Conservation (phyloP, 768 basidiomycete species). For the Trametes sanguinea region DNA sequence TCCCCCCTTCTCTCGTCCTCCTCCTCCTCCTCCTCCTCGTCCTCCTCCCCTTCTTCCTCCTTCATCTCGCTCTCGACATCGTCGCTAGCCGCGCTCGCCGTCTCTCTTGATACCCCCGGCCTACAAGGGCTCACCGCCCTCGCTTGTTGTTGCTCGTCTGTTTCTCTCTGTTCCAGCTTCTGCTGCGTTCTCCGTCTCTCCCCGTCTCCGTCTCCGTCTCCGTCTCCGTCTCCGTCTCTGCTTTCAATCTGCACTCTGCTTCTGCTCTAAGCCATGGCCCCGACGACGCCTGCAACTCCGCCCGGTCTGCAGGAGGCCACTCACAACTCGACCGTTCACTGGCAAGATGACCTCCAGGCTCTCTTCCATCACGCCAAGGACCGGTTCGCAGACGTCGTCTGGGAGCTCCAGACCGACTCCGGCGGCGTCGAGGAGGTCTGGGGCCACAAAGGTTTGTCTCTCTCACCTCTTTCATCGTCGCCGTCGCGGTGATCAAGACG, state of each 20-base stretch:
- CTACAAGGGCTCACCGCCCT: neutral
- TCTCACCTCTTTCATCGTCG: neutral
- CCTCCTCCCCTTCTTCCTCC: neutral
- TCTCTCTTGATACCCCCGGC: slow-evolving; percentile 6
- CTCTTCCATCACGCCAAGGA: slow-evolving; percentile 87
- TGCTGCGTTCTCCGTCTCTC: too few species aligned
- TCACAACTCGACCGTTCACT: slow-evolving; percentile 63
- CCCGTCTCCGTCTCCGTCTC: neutral
- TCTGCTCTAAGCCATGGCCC: slow-evolving; percentile 20
- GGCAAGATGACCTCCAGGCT: slow-evolving; percentile 78
- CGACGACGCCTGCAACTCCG: slow-evolving; percentile 34
- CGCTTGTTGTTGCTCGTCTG: neutral
- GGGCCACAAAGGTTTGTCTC: slow-evolving; percentile 87
- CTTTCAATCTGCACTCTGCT: neutral
- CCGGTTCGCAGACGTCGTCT: slow-evolving; percentile 95
- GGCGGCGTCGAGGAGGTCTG: slow-evolving; percentile 63
- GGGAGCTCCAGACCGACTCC: slow-evolving; percentile 64
- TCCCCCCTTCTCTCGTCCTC: slow-evolving; percentile 2
- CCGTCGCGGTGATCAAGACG: neutral
- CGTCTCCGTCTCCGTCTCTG: slow-evolving; percentile 1
- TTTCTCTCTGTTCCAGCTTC: too few species aligned
- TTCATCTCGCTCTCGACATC: neutral
- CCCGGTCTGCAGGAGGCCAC: slow-evolving; percentile 67
- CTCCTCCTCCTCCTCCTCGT: neutral
- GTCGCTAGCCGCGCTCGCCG: neutral